phyloP scores from a whole-genome alignment of 768 basidiomycete genomes.

The Amanita subjunquillea region DNA sequence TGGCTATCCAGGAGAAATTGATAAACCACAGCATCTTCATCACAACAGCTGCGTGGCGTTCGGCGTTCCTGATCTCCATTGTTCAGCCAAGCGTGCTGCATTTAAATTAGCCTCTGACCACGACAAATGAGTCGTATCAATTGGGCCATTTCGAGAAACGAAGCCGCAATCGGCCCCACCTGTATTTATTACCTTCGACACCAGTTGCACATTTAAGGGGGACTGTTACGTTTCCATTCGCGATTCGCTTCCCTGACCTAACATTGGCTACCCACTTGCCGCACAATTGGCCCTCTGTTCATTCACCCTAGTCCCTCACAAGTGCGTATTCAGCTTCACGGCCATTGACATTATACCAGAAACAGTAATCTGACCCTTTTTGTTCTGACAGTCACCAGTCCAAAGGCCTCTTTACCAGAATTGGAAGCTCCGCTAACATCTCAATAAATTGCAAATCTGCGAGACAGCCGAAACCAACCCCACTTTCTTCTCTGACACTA shows the following conservation, averaged over 20 bases:
- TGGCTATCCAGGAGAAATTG: background rate
- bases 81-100: conserved; percentile 11
- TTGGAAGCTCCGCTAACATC: conserved; percentile 2
- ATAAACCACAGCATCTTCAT: background rate
- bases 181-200: conserved; percentile 10
- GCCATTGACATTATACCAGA: background rate
- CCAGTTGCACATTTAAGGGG: conserved; percentile 17
- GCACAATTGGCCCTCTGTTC: background rate
- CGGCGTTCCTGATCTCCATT: conserved; percentile 25
- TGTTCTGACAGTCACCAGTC: background rate
- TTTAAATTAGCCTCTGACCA: conserved; percentile 17
- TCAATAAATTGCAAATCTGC: background rate
- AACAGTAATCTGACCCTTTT: conserved; percentile 1
- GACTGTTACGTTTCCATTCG: background rate
- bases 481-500: background rate
- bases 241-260: conserved; percentile 3
- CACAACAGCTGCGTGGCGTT: conserved; percentile 8
- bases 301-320: background rate
- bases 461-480: background rate
- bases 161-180: conserved; percentile 16
- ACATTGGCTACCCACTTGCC: background rate
- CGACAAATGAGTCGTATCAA: conserved; percentile 21
- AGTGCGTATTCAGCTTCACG: conserved; percentile 1
- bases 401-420: background rate
- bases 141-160: conserved; percentile 14